phyloP scores from a whole-genome alignment of 2,329 filamentous ascomycete genomes.

The Beauveria australis region DNA sequence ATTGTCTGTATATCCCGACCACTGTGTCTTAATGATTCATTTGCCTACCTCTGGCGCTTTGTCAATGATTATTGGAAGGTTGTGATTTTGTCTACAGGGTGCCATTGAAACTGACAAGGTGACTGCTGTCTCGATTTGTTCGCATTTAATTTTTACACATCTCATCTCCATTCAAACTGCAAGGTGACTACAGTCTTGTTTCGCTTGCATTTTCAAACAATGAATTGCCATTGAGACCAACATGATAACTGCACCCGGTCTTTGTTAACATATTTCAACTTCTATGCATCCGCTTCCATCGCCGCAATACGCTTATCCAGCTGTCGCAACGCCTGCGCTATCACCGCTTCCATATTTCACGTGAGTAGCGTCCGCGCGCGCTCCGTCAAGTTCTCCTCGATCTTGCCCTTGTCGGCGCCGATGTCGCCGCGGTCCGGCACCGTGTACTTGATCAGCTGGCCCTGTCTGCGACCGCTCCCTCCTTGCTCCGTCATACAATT shows the following conservation, averaged over 20 bases:
- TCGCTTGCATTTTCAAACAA: too few species aligned
- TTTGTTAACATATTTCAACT: too few species aligned
- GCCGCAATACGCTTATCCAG: background rate
- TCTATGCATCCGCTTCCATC: background rate
- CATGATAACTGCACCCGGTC: too few species aligned
- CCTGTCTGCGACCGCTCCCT: conserved; percentile 31
- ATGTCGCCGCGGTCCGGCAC: background rate
- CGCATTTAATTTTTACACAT: background rate
- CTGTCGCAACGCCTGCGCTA: background rate
- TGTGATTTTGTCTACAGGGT: background rate
- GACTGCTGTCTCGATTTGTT: background rate
- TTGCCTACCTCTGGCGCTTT: conserved; percentile 8
- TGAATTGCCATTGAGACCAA: too few species aligned
- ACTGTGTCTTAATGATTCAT: conserved; percentile 23
- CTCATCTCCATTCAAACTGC: too few species aligned
- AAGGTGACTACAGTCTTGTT: too few species aligned
- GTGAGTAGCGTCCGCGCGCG: background rate
- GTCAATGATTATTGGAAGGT: background rate
- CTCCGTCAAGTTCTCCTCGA: background rate
- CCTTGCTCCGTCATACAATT: conserved; percentile 41
- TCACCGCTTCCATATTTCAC: background rate
- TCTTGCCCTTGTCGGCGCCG: background rate
- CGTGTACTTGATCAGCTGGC: conserved; percentile 11
- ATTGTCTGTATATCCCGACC: conserved; percentile 29
- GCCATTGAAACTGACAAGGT: background rate